Conservation (phyloP, 2,329 filamentous ascomycete species). For the Scleromitrula shiraiana region DNA sequence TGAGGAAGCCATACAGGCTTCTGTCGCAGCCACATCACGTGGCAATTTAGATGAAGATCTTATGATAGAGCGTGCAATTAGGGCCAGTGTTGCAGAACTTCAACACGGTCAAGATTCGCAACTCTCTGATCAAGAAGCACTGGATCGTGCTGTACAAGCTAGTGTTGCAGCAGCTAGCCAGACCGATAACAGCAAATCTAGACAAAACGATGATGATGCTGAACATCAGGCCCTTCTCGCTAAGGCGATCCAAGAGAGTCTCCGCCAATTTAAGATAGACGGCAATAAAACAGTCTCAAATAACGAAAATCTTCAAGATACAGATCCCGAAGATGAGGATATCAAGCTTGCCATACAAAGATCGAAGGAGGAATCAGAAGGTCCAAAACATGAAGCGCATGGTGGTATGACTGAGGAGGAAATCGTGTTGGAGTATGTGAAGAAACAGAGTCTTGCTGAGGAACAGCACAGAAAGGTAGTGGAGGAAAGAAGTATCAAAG, state of each 20-base stretch:
- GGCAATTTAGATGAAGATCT: constrained; percentile 64
- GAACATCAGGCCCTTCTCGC: constrained; percentile 51
- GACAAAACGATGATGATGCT: constrained; percentile 35
- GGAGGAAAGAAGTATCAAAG: constrained; percentile 3
- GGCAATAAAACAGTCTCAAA: not conserved
- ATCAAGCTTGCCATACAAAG: constrained; percentile 19
- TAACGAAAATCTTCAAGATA: constrained; percentile 2
- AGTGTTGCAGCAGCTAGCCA: constrained; percentile 32
- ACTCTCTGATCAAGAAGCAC: constrained; percentile 32
- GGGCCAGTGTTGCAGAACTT: constrained; percentile 59
- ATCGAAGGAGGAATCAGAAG: constrained; percentile 22
- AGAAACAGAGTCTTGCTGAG: constrained; percentile 67
- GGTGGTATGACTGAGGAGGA: constrained; percentile 52
- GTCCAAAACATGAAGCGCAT: not conserved
- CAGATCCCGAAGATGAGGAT: constrained; percentile 21
- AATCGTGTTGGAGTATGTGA: constrained; percentile 67
- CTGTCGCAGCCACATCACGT: constrained; percentile 61
- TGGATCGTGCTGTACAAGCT: constrained; percentile 42
- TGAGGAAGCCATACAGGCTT: constrained; percentile 62
- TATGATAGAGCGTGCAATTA: constrained; percentile 64
- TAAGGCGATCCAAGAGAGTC: constrained; percentile 46
- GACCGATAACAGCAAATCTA: not conserved
- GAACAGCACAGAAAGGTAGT: constrained; percentile 38
- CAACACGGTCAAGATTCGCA: constrained; percentile 29
- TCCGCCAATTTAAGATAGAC: constrained; percentile 26